Conservation (phyloP, 257 asterid genomes). For the Coffea eugenioides region DNA sequence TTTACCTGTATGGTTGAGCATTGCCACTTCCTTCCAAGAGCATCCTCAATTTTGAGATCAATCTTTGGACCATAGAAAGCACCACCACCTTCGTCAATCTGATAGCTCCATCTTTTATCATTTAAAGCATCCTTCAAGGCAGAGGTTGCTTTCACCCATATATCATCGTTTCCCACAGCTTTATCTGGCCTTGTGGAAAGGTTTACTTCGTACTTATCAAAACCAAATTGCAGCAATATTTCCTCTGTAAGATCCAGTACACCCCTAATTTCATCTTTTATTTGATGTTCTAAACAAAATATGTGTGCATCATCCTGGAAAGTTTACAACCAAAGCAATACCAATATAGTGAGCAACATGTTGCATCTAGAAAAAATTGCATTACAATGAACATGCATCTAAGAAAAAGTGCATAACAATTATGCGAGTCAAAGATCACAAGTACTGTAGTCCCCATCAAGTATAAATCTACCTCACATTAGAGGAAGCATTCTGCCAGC, state of each 20-base stretch:
- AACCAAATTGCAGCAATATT: constrained; percentile 81
- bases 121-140: constrained; percentile 83
- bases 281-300: constrained; percentile 89
- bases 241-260: constrained; percentile 96
- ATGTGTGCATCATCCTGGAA: constrained; percentile 97
- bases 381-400: not conserved
- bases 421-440: not conserved
- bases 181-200: constrained; percentile 97
- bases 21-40: constrained; percentile 99
- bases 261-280: constrained; percentile 86
- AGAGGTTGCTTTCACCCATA: constrained; percentile 85
- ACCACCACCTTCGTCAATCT: constrained; percentile 94
- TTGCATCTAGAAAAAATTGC: not conserved
- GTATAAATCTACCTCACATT: not conserved
- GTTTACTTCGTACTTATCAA: constrained; percentile 85
- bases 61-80: constrained; percentile 98
- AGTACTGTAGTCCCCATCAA: not conserved
- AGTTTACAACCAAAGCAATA: constrained; percentile 4
- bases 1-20: constrained; percentile 94
- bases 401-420: not conserved
- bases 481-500: not conserved
- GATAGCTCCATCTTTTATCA: constrained; percentile 89
- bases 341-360: not conserved
- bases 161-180: constrained; percentile 76
- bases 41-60: constrained; percentile 96